phyloP scores from a whole-genome alignment of 371 early-diverging fungal genomes.

The Cladochytrium tenue region DNA sequence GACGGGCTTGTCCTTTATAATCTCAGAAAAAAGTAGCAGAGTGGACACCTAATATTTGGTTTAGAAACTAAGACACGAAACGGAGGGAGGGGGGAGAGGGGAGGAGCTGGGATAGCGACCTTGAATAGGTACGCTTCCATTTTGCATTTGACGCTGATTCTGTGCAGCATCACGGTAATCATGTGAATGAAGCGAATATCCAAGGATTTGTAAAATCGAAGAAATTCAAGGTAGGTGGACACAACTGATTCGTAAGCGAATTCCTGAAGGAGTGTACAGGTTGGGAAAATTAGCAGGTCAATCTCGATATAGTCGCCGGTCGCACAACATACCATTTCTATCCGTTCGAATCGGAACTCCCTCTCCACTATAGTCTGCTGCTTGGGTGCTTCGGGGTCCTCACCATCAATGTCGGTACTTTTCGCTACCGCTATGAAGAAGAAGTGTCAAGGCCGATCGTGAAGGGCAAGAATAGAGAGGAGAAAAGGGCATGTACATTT shows the following conservation, averaged over 20 bases:
- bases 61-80: too few species aligned
- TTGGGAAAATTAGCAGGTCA: neutral
- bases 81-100: too few species aligned
- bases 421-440: too few species aligned
- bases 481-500: too few species aligned
- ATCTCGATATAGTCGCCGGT: neutral
- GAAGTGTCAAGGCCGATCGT: too few species aligned
- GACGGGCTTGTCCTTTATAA: too few species aligned
- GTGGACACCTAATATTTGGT: constrained; percentile 45
- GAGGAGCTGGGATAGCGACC: constrained; percentile 23
- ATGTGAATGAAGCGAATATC: constrained; percentile 52
- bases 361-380: constrained; percentile 50
- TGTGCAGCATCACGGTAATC: constrained; percentile 65
- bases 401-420: too few species aligned
- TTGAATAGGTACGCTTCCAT: constrained; percentile 62
- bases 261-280: constrained; percentile 34
- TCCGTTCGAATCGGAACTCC: constrained; percentile 56
- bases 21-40: constrained; percentile 64
- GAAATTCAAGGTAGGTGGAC: constrained; percentile 52
- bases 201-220: constrained; percentile 51
- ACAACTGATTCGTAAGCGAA: constrained; percentile 57
- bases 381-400: too few species aligned
- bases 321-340: constrained; percentile 54
- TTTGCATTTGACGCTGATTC: constrained; percentile 65
- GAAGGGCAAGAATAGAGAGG: too few species aligned